Evolutionary conservation across 2,329 filamentous ascomycete species (phyloP).

Genomic region (Pseudocercospora fuligena): DNA sequence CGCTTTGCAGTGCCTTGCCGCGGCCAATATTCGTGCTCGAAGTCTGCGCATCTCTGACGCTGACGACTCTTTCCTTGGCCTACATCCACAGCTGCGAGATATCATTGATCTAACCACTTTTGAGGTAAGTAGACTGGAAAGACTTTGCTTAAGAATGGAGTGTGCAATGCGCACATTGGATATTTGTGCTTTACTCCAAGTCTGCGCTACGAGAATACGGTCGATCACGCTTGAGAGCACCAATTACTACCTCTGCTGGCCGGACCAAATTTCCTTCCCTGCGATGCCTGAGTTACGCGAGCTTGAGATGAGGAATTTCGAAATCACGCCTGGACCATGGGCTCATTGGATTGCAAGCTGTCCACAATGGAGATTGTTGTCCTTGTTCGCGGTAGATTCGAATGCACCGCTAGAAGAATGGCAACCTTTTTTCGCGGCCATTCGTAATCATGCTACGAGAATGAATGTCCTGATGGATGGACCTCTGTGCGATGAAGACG

Average conservation of each 20-base stretch:
- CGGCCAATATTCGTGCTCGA: too few species aligned
- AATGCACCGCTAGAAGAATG: background rate
- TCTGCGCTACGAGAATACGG: too few species aligned
- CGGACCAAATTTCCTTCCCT: background rate
- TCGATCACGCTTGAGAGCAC: background rate
- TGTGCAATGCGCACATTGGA: too few species aligned
- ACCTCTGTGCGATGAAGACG: background rate
- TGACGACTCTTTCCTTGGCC: too few species aligned
- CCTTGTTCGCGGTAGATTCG: background rate
- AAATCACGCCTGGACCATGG: background rate
- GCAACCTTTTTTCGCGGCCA: background rate
- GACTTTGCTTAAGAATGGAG: too few species aligned
- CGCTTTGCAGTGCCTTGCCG: too few species aligned
- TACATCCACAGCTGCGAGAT: too few species aligned
- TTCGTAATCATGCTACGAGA: background rate
- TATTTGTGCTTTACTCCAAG: too few species aligned
- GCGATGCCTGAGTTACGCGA: background rate
- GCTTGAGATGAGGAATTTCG: background rate
- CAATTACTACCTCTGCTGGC: background rate
- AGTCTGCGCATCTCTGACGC: too few species aligned
- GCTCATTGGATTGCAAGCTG: background rate
- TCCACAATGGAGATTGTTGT: background rate
- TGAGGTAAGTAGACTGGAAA: too few species aligned
- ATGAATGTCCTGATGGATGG: background rate
- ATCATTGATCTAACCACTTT: too few species aligned